Conservation (phyloP, 2,329 filamentous ascomycete genomes). For the Chrysoporthe puriensis region DNA sequence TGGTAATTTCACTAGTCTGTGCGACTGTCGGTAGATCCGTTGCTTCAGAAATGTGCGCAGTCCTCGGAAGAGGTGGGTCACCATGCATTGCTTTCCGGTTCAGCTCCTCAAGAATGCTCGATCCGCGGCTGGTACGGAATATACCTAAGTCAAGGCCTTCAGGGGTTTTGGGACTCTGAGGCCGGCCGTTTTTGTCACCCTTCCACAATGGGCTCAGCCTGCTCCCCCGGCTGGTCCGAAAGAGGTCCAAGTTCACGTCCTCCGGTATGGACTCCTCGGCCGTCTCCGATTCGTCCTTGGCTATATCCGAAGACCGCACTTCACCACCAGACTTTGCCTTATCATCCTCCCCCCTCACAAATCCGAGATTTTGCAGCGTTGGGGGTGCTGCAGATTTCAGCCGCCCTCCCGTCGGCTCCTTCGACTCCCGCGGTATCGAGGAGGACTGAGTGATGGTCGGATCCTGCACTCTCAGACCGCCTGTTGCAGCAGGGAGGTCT, state of each 20-base stretch:
- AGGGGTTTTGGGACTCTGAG: conserved; percentile 7
- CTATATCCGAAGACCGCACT: background rate
- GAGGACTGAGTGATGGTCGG: background rate
- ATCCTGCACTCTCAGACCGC: background rate
- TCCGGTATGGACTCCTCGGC: conserved; percentile 14
- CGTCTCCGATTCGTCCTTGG: background rate
- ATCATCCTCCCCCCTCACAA: background rate
- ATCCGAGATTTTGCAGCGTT: background rate
- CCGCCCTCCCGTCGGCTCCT: background rate
- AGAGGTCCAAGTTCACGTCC: conserved; percentile 24
- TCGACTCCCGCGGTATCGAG: background rate
- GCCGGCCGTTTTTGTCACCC: conserved; percentile 17
- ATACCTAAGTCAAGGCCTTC: conserved; percentile 12
- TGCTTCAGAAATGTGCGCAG: background rate
- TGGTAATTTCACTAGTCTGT: too few species aligned
- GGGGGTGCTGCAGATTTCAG: background rate
- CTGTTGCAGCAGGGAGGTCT: background rate
- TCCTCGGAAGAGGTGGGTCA: background rate
- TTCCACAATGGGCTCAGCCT: conserved; percentile 26
- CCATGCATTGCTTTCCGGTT: background rate
- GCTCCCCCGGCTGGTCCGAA: conserved; percentile 25
- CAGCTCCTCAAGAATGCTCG: conserved; percentile 18
- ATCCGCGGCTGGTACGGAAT: conserved; percentile 1
- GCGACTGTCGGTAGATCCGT: background rate
- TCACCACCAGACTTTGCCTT: background rate